Evolutionary conservation across 768 basidiomycete species (phyloP).

Genomic region (Crepidotus variabilis): DNA sequence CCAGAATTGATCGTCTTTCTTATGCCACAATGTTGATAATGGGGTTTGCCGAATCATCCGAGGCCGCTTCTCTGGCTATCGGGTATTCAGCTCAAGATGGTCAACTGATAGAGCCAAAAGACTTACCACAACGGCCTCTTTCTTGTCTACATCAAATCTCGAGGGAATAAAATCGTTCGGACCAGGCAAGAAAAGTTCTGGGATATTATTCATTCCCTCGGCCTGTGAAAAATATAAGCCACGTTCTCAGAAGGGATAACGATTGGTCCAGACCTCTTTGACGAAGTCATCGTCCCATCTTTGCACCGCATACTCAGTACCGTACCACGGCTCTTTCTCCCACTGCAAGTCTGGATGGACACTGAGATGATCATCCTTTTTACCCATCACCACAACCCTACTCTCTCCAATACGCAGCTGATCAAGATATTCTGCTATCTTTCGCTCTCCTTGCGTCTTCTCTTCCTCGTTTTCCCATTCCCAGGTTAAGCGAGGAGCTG

Average conservation of each 20-base stretch:
- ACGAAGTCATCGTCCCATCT: conserved; percentile 63
- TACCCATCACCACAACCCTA: conserved; percentile 77
- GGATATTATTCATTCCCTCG: conserved; percentile 54
- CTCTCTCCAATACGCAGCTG: conserved; percentile 53
- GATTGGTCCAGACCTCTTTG: conserved; percentile 30
- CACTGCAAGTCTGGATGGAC: conserved; percentile 43
- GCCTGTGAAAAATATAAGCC: conserved; percentile 41
- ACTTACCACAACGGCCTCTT: conserved; percentile 57
- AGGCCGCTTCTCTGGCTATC: conserved; percentile 72
- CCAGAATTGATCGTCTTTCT: conserved; percentile 97
- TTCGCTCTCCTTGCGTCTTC: conserved; percentile 37
- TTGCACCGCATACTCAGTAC: conserved; percentile 81
- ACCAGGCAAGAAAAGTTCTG: conserved; percentile 72
- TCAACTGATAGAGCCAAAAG: not conserved
- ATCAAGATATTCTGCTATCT: conserved; percentile 61
- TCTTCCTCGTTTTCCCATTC: conserved; percentile 60
- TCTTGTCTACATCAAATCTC: conserved; percentile 80
- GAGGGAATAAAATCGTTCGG: conserved; percentile 91
- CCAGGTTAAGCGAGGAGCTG: conserved; percentile 65
- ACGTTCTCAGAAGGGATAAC: not conserved
- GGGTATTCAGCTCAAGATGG: conserved; percentile 1
- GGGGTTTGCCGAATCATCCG: conserved; percentile 70
- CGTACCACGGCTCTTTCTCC: conserved; percentile 89
- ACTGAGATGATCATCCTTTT: conserved; percentile 57
- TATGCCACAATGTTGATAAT: conserved; percentile 84